Conservation (phyloP, 179 eudicot species). For the Gypsophila paniculata region DNA sequence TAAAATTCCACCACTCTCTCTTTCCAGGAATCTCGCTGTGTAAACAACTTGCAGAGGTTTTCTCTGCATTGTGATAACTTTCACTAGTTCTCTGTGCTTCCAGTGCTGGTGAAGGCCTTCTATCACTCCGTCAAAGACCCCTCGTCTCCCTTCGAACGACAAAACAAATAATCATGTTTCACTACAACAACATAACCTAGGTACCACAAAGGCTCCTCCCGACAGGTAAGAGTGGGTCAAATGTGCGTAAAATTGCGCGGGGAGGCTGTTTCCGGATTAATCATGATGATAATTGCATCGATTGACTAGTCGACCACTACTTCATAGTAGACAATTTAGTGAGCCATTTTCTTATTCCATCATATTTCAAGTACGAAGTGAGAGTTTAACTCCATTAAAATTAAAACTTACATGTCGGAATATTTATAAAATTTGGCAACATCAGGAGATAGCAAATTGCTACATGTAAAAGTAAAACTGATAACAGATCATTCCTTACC, state of each 20-base stretch:
- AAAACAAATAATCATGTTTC: neutral
- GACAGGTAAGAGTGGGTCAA: too few species aligned
- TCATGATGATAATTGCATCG: too few species aligned
- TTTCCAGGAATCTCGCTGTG: constrained; percentile 68
- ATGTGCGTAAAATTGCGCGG: too few species aligned
- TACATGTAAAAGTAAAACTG: neutral
- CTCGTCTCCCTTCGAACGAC: constrained; percentile 72
- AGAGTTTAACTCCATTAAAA: too few species aligned
- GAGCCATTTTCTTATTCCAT: too few species aligned
- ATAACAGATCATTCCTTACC: constrained; percentile 45
- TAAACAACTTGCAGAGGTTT: constrained; percentile 45
- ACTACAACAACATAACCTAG: neutral
- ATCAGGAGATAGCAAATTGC: too few species aligned
- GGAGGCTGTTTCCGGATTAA: too few species aligned
- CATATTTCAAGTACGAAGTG: too few species aligned
- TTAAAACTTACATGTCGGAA: too few species aligned
- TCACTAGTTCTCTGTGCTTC: constrained; percentile 92
- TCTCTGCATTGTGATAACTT: constrained; percentile 81
- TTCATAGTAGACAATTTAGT: too few species aligned
- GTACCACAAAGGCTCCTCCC: neutral
- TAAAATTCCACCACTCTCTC: constrained; percentile 71
- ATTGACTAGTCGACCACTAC: too few species aligned
- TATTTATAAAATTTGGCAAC: too few species aligned
- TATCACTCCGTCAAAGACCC: constrained; percentile 84
- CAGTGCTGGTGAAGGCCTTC: constrained; percentile 96